Evolutionary conservation across 805 yeast genomes (phyloP), one percentile per base, ranked within the genome.

Genomic region (Wickerhamiella hasegawae): DNA sequence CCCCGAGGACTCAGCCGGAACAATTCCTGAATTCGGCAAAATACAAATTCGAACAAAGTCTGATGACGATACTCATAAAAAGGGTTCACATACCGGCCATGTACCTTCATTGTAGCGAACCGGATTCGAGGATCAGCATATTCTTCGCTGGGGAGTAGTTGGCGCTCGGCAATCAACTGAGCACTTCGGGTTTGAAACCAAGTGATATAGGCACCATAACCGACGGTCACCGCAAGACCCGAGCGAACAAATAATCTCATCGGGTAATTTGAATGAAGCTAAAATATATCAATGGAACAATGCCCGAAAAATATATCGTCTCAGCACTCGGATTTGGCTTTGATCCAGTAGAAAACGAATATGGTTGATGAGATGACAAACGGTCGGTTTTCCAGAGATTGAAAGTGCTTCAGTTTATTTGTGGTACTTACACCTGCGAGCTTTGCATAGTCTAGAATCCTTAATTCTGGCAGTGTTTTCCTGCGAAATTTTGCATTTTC

Each of bases 11-110:
- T 60, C 12, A 64, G 54, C 45, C 78, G 80, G 45, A 78, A 66
- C 3, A 82, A 51, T 52, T 84, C 95, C 38, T 73, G 53, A 3
- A 84, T 40, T 16, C 95, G 62, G 45, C 85, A 77, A 29, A 69
- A 62, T 20, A 81, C 60, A 55, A 85, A 87, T 57, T 87, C 96
- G 51, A 79, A 79, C 6, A 82, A 63, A 0, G 95, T 83, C 55
- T 85, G 96, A 5, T 83, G 78, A 34, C 96, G 65, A 52, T 87
- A 87, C 51, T 87, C 95, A 14, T 68, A 67, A 52, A 87, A 87
- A 2, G 97, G 97, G 48, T 87, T 87, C 39, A 82, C 90, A 57
- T 71, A 87, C 45, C 84, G 62, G 8, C 96, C 95, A 12, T 45
- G 37, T 6, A 48, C 29, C 32, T 34, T 34, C 36, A 48, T 40